Conservation (phyloP, 768 basidiomycete species). For the Rhizopogon vulgaris region DNA sequence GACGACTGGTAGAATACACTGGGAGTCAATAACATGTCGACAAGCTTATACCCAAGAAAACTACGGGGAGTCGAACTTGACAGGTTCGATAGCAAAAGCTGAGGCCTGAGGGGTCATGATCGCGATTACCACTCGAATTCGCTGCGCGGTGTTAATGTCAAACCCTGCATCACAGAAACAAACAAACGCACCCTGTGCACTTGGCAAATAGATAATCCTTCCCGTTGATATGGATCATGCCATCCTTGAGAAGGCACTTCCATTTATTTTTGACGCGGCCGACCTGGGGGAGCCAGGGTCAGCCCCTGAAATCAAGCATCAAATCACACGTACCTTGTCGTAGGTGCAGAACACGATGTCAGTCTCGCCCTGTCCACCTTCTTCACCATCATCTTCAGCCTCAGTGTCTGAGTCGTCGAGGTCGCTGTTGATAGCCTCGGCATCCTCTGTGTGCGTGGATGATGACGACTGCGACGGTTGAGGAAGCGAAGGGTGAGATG, state of each 20-base stretch:
- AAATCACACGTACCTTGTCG: conserved; percentile 68
- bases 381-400: conserved; percentile 77
- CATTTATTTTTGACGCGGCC: conserved; percentile 99
- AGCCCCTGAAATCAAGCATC: not conserved
- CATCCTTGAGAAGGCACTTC: conserved; percentile 97
- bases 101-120: not conserved
- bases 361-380: conserved; percentile 63
- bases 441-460: conserved; percentile 40
- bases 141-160: conserved; percentile 15
- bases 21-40: not conserved
- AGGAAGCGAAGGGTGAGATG: conserved; percentile 73
- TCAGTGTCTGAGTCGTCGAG: conserved; percentile 93
- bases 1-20: conserved; percentile 15
- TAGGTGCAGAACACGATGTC: conserved; percentile 99
- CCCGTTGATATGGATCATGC: conserved; percentile 95
- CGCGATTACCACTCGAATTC: conserved; percentile 40
- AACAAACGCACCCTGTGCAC: conserved; percentile 79
- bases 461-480: conserved; percentile 42
- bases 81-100: not conserved
- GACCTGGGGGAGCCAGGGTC: conserved; percentile 47
- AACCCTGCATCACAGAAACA: not conserved
- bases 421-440: conserved; percentile 93
- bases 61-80: not conserved
- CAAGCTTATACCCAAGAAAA: not conserved
- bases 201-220: conserved; percentile 97